Base-by-base conservation (phyloP, 306 rosid genomes). In the Rosa chinensis region DNA sequence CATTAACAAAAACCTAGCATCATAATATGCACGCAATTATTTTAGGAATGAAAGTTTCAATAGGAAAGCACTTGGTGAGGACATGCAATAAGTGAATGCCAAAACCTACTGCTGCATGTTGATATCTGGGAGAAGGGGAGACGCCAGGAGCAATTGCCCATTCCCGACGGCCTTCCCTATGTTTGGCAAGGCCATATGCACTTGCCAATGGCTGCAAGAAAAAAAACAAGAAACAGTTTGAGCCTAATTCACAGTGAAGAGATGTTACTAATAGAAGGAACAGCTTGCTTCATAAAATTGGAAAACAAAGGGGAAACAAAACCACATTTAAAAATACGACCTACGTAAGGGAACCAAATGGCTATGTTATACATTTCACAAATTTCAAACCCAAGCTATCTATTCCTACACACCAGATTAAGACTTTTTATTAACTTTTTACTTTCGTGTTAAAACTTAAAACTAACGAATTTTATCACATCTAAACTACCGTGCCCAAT, bases 81-180 rank as follows among this genome's bases (percentile, higher is more conserved):
- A 43, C 42, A 50, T 10, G n/a, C 73, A 81, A 80, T 48, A 20
- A 81, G 71, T 73, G 49, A 52, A 82, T 78, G 84, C 47, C 32
- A 71, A 80, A 81, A 85, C 98, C 68, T 86, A 96, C 99, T 5
- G 99, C 99, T 74, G 99, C 99, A 81, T 96, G 99, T 76, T 96
- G 99, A 88, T 96, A 96, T 96, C 99, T 87, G 14, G 99, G 86
- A 80, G 99, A 96, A 39, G 99, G 99, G 55, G 99, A 96, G 75
- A 96, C 99, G 78, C 99, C 99, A 58, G 99, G 99, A 39, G 99
- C 99, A 89, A 96, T 96, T 85, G 99, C 99, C 99, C 99, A 96
- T 87, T 96, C 99, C 99, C 99, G 93, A 59, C 99, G 96, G 71
- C 99, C 99, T 85, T 96, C 99, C 88, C 99, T 88, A 84, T 96